Evolutionary conservation across 2,329 filamentous ascomycete species (phyloP), one percentile per base, ranked within the genome.

Genomic region (Alternaria angustiovoidea): DNA sequence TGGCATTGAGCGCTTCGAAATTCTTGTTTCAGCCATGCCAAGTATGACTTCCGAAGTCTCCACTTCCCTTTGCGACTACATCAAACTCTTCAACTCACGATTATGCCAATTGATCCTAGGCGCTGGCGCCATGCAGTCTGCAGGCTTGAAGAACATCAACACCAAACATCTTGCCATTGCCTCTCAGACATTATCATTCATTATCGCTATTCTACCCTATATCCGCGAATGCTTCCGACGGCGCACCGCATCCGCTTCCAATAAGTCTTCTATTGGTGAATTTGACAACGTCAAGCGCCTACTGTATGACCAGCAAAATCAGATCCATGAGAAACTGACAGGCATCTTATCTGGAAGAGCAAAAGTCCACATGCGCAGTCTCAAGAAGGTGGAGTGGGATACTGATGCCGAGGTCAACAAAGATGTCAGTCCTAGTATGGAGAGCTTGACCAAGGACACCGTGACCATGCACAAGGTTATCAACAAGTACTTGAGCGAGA

Each of bases 101-200:
- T 94, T 94, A 59, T 96, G 91, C n/a, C 95, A 99, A 76, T 86
- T 99, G 59, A 97, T 99, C 65, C 88, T 99, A 7, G 95, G 95
- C 1, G 95, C 95, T 1, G 95, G 95, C 5, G 95, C 95, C 4
- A 97, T 92, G 5, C 86, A 88, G 36, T 93, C 91, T 14, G 95
- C 94, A 1, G 94, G 94, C 0, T 83, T 99, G 20, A 97, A 93
- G 77, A 97, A 97, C 73, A 99, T 99, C 76, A 77, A 77, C 0
- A 97, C 95, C 0, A 95, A 95, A 71, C 94, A 99, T 79, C 86
- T 99, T 2, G 94, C 95, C 0, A 87, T 98, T 18, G 94, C 95
- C 2, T 94, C 91, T 0, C 94, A 97, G 77, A 91, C 94, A 0
- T 81, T 98, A 20, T 90, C 91, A 44, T 97, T 99, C 76, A 88